A percentile compares a stretch with the other conserved stretches of the same genome.
phyloP scores from a whole-genome alignment of 164 flowering plant species.

The Magnolia officinalis region DNA sequence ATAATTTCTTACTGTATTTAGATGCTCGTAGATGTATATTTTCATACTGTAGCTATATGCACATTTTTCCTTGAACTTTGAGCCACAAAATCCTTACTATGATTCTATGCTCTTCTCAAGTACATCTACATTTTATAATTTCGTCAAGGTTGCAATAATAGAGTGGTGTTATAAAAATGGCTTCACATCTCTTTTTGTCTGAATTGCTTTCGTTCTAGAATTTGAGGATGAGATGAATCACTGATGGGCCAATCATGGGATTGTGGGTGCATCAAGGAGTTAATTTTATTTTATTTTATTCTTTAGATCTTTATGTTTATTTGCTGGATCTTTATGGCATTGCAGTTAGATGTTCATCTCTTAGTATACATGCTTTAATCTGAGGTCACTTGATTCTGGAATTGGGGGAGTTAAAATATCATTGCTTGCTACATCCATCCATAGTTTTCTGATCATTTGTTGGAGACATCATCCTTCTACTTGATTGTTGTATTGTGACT shows the following conservation, averaged over 20 bases:
- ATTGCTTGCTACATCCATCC: not conserved
- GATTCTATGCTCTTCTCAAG: not conserved
- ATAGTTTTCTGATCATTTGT: no score
- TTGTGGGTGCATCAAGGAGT: not conserved
- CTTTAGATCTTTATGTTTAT: no score
- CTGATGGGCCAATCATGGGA: not conserved
- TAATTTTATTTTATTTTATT: no score
- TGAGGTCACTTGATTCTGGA: not conserved
- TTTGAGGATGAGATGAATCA: not conserved
- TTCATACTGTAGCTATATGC: not conserved
- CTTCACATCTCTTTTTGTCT: not conserved
- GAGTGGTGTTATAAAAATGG: not conserved
- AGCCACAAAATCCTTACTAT: not conserved
- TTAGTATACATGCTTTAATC: not conserved
- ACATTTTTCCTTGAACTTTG: not conserved
- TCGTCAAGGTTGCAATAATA: not conserved
- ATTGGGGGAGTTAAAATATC: not conserved
- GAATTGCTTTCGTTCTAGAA: not conserved
- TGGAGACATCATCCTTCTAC: no score
- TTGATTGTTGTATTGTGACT: not conserved
- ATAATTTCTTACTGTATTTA: not conserved
- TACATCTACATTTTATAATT: no score
- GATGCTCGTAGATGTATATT: not conserved
- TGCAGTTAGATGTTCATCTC: not conserved
- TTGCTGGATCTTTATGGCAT: not conserved